Evolutionary conservation across 768 basidiomycete genomes (phyloP).

Genomic region (Punctularia strigosozonata): DNA sequence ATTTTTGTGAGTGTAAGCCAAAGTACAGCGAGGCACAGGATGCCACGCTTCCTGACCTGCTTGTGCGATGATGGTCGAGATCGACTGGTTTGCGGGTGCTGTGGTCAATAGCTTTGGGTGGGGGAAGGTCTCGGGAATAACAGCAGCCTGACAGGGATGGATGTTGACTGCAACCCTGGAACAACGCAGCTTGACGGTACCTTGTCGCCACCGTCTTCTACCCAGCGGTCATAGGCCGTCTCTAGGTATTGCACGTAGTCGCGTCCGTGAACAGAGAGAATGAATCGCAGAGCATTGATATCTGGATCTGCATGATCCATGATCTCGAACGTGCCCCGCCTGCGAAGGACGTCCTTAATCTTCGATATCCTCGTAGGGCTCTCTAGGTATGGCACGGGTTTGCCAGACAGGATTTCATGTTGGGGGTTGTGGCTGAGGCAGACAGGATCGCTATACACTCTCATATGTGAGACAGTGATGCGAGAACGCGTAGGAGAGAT

Average conservation of each 20-base stretch:
- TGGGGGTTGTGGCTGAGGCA: constrained; percentile 18
- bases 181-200: constrained; percentile 4
- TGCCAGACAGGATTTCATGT: constrained; percentile 18
- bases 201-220: constrained; percentile 15
- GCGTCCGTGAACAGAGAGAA: constrained; percentile 14
- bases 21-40: background rate
- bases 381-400: constrained; percentile 17
- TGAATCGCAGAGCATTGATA: constrained; percentile 5
- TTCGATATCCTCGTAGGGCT: constrained; percentile 14
- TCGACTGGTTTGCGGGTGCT: background rate
- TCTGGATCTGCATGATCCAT: constrained; percentile 1
- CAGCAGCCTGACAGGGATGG: constrained; percentile 11
- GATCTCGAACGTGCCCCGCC: constrained; percentile 6
- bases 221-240: constrained; percentile 18
- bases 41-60: constrained; percentile 13
- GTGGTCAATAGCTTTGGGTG: constrained; percentile 11
- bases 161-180: background rate
- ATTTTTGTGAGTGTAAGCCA: background rate
- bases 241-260: constrained; percentile 17
- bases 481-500: too few relatives aligned
- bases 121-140: constrained; percentile 20
- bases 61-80: constrained; percentile 12
- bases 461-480: too few relatives aligned
- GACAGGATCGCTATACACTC: constrained; percentile 11
- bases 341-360: constrained; percentile 14